Conservation (phyloP, 2,329 filamentous ascomycete species). For the Penicillium sp. region DNA sequence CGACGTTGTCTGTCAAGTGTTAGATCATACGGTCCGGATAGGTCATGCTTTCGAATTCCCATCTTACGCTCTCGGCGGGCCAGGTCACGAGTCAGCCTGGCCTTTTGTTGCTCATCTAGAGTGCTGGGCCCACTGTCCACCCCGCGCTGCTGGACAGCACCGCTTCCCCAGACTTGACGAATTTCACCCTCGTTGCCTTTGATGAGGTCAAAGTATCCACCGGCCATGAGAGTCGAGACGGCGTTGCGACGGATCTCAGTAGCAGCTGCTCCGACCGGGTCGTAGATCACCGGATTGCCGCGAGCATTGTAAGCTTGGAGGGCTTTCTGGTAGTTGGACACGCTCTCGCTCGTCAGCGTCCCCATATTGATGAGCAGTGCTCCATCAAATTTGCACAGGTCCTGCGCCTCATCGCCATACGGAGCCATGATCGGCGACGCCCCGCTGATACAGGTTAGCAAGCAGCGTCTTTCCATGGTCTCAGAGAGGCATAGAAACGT, state of each 20-base stretch:
- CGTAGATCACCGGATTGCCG: conserved; percentile 71
- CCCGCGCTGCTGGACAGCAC: conserved; percentile 62
- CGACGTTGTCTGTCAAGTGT: conserved; percentile 48
- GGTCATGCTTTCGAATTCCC: not conserved
- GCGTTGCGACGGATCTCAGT: conserved; percentile 67
- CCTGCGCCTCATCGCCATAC: conserved; percentile 71
- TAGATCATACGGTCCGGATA: not conserved
- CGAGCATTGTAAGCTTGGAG: conserved; percentile 73
- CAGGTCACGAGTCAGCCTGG: conserved; percentile 57
- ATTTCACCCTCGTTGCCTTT: conserved; percentile 95
- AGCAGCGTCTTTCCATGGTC: too few relatives aligned
- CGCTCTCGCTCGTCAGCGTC: conserved; percentile 70
- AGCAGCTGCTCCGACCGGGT: conserved; percentile 86
- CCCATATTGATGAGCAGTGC: conserved; percentile 93
- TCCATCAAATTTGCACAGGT: conserved; percentile 71
- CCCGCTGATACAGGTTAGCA: conserved; percentile 45
- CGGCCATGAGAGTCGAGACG: conserved; percentile 62
- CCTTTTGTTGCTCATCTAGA: conserved; percentile 51
- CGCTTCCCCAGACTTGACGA: conserved; percentile 59
- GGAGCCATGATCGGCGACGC: conserved; percentile 93
- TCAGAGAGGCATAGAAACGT: conserved; percentile 10
- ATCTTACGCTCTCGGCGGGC: conserved; percentile 56
- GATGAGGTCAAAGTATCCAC: conserved; percentile 77
- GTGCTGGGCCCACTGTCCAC: conserved; percentile 68
- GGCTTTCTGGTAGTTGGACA: conserved; percentile 66